phyloP scores from a whole-genome alignment of 2,329 filamentous ascomycete species.

The Triangularia verruculosa region DNA sequence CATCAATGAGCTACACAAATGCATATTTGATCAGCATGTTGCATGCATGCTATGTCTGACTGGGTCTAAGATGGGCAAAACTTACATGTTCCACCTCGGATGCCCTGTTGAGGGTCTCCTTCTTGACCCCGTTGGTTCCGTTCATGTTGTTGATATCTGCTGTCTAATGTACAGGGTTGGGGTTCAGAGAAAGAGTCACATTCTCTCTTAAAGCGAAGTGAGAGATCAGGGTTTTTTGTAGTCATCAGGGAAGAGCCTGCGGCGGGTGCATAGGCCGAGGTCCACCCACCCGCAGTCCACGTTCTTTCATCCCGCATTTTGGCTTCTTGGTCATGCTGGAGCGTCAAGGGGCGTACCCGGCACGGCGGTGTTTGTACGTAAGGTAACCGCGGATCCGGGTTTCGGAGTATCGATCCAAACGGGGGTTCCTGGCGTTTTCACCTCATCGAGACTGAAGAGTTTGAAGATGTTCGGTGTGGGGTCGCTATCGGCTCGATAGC shows the following conservation, averaged over 20 bases:
- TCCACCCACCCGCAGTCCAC: background rate
- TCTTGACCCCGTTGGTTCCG: constrained; percentile 9
- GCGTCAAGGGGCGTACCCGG: background rate
- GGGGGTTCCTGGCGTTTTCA: background rate
- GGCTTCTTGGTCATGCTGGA: background rate
- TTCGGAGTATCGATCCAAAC: background rate
- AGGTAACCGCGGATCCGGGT: background rate
- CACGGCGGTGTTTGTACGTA: background rate
- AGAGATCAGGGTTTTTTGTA: background rate
- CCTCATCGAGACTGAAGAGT: background rate
- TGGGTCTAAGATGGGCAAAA: background rate
- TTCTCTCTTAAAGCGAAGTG: background rate
- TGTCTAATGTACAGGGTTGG: constrained; percentile 3
- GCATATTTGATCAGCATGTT: background rate
- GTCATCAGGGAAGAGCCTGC: background rate
- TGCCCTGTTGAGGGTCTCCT: constrained; percentile 28
- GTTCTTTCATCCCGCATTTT: background rate
- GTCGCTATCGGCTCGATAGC: constrained; percentile 6
- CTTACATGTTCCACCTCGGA: constrained; percentile 34
- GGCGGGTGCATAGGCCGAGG: background rate
- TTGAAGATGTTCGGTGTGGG: background rate
- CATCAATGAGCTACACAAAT: constrained; percentile 58
- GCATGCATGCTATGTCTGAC: background rate
- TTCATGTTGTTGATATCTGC: constrained; percentile 23
- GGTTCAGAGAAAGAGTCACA: background rate